Percentiles rank a stretch among this genome's conserved stretches.
Evolutionary conservation across 2,329 filamentous ascomycete species (phyloP).

Genomic region (Incumbomyces delicatus): DNA sequence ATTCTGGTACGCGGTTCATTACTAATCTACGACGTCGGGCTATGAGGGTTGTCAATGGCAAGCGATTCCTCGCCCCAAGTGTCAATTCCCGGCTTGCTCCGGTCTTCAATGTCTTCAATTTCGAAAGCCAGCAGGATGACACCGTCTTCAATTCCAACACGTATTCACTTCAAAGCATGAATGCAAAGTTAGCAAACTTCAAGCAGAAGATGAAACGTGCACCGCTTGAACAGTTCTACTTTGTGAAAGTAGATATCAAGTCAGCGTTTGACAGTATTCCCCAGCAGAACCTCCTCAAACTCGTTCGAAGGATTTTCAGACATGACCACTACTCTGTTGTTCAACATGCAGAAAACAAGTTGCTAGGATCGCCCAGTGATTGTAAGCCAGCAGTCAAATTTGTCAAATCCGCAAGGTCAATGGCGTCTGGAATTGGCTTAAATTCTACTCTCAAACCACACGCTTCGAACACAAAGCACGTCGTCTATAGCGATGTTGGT

Average conservation of each 20-base stretch:
- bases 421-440: constrained; percentile 1
- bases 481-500: constrained; percentile 66
- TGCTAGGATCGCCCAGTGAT: constrained; percentile 11
- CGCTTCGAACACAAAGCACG: constrained; percentile 39
- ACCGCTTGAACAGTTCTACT: constrained; percentile 51
- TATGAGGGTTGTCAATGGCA: constrained; percentile 43
- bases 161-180: constrained; percentile 73
- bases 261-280: constrained; percentile 94
- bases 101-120: constrained; percentile 64
- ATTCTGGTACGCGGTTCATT: constrained; percentile 66
- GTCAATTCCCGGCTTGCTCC: constrained; percentile 65
- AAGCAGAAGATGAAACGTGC: constrained; percentile 38
- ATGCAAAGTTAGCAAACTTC: constrained; percentile 61
- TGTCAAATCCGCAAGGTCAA: constrained; percentile 14
- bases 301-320: constrained; percentile 52
- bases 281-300: constrained; percentile 58
- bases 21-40: constrained; percentile 68
- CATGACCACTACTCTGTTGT: constrained; percentile 58
- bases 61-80: constrained; percentile 48
- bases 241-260: constrained; percentile 86
- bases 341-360: constrained; percentile 63
- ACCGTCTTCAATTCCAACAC: constrained; percentile 65
- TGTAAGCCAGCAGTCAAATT: constrained; percentile 14
- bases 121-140: constrained; percentile 57
- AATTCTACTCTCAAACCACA: constrained; percentile 8